Base-by-base conservation (phyloP, 768 basidiomycete genomes). In the Lactarius tabidus region DNA sequence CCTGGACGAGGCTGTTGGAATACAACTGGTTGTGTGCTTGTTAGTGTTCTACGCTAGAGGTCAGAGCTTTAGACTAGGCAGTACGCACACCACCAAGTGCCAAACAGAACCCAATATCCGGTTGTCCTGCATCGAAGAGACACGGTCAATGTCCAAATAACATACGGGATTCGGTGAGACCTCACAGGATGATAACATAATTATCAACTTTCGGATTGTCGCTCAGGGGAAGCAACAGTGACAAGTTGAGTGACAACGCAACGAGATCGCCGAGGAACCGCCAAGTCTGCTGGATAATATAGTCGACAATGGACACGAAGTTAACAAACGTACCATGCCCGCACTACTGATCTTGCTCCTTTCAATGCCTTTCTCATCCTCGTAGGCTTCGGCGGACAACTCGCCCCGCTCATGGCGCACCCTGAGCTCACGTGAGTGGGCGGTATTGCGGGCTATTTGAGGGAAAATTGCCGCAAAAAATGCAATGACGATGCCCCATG, bases 331-430 rank as follows among this genome's bases (percentile, higher is more conserved):
- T 56, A 91, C 91, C 51, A 88, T 92, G 71, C 87, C 89, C 67
- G 91, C 90, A 70, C 91, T 92, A 71, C 91, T 90, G 63, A 94
- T 89, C 67, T 86, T 77, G 66, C 91, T 94, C 81, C 91, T 91
- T 77, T 93, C 89, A 52, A 93, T 70, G 39, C 88, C 89, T 70
- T 92, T 90, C 70, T 90, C 90, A 18, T 67, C 71, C 70, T 92
- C 90, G 67, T 88, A 91, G 66, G 82, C 86, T 62, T 87, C 86
- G 17, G 76, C 74, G 0, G 78, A 70, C 12, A 87, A 84, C 63
- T 87, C 82, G 0, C 88, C 87, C 0, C 77, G 78, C 55, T 87
- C 85, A 60, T 82, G 85, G 69, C 79, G 82, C 57, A 80, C 81
- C 39, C 80, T 77, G 3, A 91, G 74, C 2, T 73, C 74, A 15